Base-by-base conservation (phyloP, 202 grass and related monocot species). In the Hordeum pubiflorum region DNA sequence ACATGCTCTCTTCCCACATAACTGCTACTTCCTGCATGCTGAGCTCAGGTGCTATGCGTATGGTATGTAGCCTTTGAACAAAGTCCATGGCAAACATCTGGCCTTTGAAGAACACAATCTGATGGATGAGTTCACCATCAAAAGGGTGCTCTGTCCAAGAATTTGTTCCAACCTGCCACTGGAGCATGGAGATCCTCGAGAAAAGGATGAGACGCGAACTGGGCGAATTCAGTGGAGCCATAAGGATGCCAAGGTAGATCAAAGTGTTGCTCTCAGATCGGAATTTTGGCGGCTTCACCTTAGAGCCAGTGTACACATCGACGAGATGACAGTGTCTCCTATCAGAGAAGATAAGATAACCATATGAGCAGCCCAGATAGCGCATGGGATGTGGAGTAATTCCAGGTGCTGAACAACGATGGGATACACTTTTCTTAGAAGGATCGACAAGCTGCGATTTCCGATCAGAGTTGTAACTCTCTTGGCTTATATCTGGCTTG, bases 291-390 rank as follows among this genome's bases (percentile, higher is more conserved):
- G 80, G 60, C 36, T 34, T 44, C 72, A 91, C 2, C 24, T 64
- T 67, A 46, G 39, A 36, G 36, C 91, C 85, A 18, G 50, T 77
- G 69, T 90, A 83, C 50, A 36, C 57, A 71, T 93, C 24, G 4
- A 81, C 79, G 24, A 90, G 63, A 38, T 89, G 18, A 41, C 80
- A 72, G 18, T 75, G 69, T n/a, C 65, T 48, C 12, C 3, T 5
- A 11, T 62, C 36, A 22, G 65, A 67, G 50, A 92, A 87, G 24
- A 94, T 89, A 48, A 91, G 80, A 77, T 89, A 78, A 7, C 89
- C 92, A 82, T 81, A 61, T 55, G 92, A 89, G 72, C 76, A 88
- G 3, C 91, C 91, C 38, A 90, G 5, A 60, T 83, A 87, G 26
- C 4, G 20, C 43, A 78, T 81, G 81, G 15, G 7, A 55, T 15